Conservation (phyloP, 2,329 filamentous ascomycete species). For the Colletotrichum nymphaeae region DNA sequence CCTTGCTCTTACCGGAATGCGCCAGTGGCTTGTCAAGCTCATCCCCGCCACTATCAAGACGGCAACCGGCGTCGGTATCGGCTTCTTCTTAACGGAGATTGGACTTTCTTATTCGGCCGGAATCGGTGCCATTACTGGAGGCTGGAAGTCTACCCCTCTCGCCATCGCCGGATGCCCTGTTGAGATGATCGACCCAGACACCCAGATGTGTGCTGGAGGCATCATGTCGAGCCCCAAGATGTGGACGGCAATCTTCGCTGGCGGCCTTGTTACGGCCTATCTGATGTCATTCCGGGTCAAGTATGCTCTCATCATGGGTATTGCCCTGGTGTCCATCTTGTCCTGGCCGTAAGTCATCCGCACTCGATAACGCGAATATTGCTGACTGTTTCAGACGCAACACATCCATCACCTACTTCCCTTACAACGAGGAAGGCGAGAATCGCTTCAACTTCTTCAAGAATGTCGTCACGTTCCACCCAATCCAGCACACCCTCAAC, state of each 20-base stretch:
- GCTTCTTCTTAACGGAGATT: conserved; percentile 72
- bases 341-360: conserved; percentile 74
- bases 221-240: conserved; percentile 86
- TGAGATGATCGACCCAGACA: conserved; percentile 59
- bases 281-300: conserved; percentile 85
- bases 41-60: conserved; percentile 75
- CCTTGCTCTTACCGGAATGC: conserved; percentile 74
- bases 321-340: conserved; percentile 76
- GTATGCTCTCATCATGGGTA: conserved; percentile 79
- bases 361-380: not conserved
- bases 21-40: conserved; percentile 77
- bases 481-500: conserved; percentile 71
- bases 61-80: conserved; percentile 73
- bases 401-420: conserved; percentile 80
- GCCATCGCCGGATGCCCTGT: conserved; percentile 79
- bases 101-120: conserved; percentile 82
- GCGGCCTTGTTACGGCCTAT: conserved; percentile 82
- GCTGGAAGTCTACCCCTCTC: conserved; percentile 72
- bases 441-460: conserved; percentile 78
- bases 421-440: conserved; percentile 72
- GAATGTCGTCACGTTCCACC: conserved; percentile 77
- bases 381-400: conserved; percentile 59
- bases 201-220: conserved; percentile 64
- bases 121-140: conserved; percentile 84
- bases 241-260: conserved; percentile 88